Evolutionary conservation across 164 flowering plant species (phyloP).

Genomic region (Vitis labrusca): DNA sequence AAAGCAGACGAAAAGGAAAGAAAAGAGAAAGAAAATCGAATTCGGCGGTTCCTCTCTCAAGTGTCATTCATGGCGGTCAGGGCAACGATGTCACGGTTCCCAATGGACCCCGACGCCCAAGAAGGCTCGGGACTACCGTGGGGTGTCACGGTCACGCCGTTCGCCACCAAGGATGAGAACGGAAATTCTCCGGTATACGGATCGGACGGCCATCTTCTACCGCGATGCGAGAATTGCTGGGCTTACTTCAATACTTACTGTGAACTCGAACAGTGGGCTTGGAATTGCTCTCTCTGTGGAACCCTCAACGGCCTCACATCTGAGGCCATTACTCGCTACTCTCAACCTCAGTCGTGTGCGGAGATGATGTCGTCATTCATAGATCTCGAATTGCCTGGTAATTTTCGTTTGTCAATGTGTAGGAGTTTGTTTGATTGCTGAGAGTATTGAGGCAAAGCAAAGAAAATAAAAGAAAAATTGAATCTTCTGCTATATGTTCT

Average conservation of each 20-base stretch:
- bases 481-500: not conserved
- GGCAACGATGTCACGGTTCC: constrained; percentile 77
- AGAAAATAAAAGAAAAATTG: not conserved
- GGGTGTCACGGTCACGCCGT: constrained; percentile 88
- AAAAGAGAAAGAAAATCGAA: not conserved
- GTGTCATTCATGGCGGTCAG: constrained; percentile 67
- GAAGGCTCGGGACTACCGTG: constrained; percentile 83
- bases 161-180: constrained; percentile 75
- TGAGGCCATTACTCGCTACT: constrained; percentile 62
- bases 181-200: constrained; percentile 71
- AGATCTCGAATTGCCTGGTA: constrained; percentile 88
- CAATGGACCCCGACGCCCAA: constrained; percentile 61
- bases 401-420: not conserved
- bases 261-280: constrained; percentile 94
- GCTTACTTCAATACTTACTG: constrained; percentile 91
- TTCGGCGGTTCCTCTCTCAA: not conserved
- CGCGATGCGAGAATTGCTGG: constrained; percentile 96
- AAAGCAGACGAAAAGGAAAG: not conserved
- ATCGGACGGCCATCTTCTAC: constrained; percentile 68
- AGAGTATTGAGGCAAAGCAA: not conserved
- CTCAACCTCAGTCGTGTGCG: constrained; percentile 67
- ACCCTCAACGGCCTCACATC: constrained; percentile 80
- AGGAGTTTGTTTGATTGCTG: not conserved
- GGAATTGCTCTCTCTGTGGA: constrained; percentile 90
- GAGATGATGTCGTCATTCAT: constrained; percentile 87